Percentiles rank a stretch among this genome's conserved stretches.
Evolutionary conservation across 495 filamentous ascomycete genomes (phyloP).

Genomic region (Tuber melanosporum): DNA sequence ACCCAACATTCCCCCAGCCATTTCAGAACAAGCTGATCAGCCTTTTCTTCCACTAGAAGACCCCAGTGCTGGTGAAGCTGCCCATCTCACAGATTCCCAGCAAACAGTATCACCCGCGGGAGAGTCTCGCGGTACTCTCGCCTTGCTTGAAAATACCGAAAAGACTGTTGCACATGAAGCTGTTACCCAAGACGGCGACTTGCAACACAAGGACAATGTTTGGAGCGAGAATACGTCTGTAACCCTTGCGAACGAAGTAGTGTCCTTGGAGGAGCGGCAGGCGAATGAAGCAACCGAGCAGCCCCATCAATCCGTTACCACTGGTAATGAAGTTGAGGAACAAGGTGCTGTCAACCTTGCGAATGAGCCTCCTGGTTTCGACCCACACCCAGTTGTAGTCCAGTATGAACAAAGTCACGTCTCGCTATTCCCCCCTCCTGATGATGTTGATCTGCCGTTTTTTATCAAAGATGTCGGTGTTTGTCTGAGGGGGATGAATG

Average conservation of each 20-base stretch:
- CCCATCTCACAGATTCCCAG: background rate
- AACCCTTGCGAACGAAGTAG: slow-evolving; percentile 30
- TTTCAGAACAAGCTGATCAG: background rate
- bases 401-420: slow-evolving; percentile 36
- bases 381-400: slow-evolving; percentile 35
- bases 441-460: slow-evolving; percentile 33
- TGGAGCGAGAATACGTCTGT: slow-evolving; percentile 37
- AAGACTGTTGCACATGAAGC: background rate
- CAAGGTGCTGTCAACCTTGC: slow-evolving; percentile 14
- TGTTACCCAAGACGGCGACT: slow-evolving; percentile 20
- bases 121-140: background rate
- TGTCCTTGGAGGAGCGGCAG: slow-evolving; percentile 26
- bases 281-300: slow-evolving; percentile 17
- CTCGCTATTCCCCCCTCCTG: slow-evolving; percentile 33
- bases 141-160: background rate
- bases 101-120: background rate
- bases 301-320: slow-evolving; percentile 9
- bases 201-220: slow-evolving; percentile 25
- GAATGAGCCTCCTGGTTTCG: slow-evolving; percentile 17
- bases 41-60: background rate
- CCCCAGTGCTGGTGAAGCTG: background rate
- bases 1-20: background rate
- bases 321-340: slow-evolving; percentile 15
- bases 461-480: slow-evolving; percentile 32
- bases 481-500: slow-evolving; percentile 34